Conservation (phyloP, 2,329 filamentous ascomycete genomes). For the Epichloe coenophiala region DNA sequence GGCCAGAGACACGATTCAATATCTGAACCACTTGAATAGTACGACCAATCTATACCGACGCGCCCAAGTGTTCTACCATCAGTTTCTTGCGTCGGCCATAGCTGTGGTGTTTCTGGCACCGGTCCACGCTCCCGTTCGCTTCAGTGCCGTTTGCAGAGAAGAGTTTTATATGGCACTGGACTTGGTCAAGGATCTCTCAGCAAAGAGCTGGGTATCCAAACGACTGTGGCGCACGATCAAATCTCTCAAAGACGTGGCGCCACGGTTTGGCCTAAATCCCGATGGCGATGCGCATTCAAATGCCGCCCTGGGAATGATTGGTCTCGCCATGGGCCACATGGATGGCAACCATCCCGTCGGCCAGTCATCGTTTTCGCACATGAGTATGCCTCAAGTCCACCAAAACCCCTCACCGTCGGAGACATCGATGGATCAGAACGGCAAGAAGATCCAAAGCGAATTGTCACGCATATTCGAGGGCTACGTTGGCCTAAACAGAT, state of each 20-base stretch:
- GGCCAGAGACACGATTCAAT: constrained; percentile 63
- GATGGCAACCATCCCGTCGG: constrained; percentile 9
- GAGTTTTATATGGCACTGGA: constrained; percentile 72
- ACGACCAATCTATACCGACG: constrained; percentile 58
- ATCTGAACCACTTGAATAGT: constrained; percentile 56
- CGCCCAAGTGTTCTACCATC: constrained; percentile 67
- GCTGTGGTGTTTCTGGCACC: constrained; percentile 66
- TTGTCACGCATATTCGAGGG: constrained; percentile 35
- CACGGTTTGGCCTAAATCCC: constrained; percentile 46
- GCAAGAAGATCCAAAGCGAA: constrained; percentile 36
- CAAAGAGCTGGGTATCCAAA: constrained; percentile 57
- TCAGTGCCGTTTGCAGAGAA: constrained; percentile 53
- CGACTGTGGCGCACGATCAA: constrained; percentile 61
- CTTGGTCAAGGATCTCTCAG: constrained; percentile 58
- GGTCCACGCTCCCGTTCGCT: constrained; percentile 59
- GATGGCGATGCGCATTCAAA: constrained; percentile 36
- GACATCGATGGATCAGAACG: constrained; percentile 25
- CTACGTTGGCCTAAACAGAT: constrained; percentile 23
- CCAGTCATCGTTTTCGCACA: constrained; percentile 16
- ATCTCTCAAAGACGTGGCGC: constrained; percentile 58
- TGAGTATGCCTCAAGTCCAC: constrained; percentile 12
- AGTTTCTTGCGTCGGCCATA: constrained; percentile 63
- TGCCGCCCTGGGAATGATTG: constrained; percentile 42
- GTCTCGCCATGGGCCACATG: constrained; percentile 29
- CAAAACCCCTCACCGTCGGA: background rate